Base-by-base conservation (phyloP, 1,139 yeast genomes). In the Torulaspora pretoriensis region DNA sequence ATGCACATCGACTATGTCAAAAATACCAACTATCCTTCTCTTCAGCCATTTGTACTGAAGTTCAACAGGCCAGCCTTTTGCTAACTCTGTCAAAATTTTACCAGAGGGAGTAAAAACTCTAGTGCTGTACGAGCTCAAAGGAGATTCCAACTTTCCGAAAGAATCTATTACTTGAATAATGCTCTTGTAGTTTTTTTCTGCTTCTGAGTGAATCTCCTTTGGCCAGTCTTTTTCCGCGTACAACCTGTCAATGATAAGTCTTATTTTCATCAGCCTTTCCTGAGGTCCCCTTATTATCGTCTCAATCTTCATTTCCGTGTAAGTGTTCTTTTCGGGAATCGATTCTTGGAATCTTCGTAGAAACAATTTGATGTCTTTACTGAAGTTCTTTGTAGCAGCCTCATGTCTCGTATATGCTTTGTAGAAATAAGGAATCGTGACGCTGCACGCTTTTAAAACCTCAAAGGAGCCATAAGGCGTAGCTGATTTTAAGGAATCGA, bases 401-500 rank as follows among this genome's bases (percentile, higher is more conserved):
- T 89, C 96, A 63, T 90, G 97, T 49, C 97, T 74, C 71, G 89
- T 85, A 55, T 86, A 86, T 0, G 97, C 96, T 60, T 88, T 86
- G 68, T 87, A 90, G 61, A 89, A 89, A 63, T 87, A 88, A 0
- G 97, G 96, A 22, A 90, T 72, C 0, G 92, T 81, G 50, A 78
- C 73, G 2, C 88, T 92, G 59, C 92, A 76, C 0, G 92, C 96
- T 52, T 78, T 81, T 46, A 90, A 64, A 4, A 87, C 72, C 62
- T 90, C 96, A 50, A 77, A 80, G 33, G 80, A 69, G 2, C 96
- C 96, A 59, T 65, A 78, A 0, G 81, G 78, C 2, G 72, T 60
- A 0, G 97, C 94, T 16, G 76, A 68, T 43, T 77, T 77, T 46
- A 90, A 68, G 16, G 94, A 78, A 55, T 85, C 95, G 52, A 84